Evolutionary conservation across 441 rosid genomes (phyloP), one percentile per base, ranked within the genome.

Genomic region (Mallotus repandus): DNA sequence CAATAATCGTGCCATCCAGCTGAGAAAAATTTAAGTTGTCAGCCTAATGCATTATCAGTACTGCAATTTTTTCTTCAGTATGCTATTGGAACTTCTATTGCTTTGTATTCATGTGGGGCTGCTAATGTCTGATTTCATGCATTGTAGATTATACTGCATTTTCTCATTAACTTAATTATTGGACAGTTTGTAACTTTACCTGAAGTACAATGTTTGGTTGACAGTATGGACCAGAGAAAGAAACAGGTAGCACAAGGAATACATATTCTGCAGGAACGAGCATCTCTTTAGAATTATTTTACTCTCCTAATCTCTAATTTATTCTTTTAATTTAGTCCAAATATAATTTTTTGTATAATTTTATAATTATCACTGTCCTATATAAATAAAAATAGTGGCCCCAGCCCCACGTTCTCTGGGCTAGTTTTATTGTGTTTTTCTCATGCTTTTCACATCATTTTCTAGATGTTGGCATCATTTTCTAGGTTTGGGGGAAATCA

Each of bases 1-100:
- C 98, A 71, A 91, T 77, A 48, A 96, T 87, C 8, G 84, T 93
- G 29, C 99, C 99, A 73, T 96, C 97, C 81, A 96, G 86, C 99
- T 96, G 81, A 80, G 54, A 52, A 71, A 45, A 38, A 21, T 18
- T 25, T 48, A 57, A 46, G n/a, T 50, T 41, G 41, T 76, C 72
- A 77, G 68, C 50, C 7, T 22, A 22, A 22, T 10, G 8, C 14
- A 58, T 53, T 35, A 12, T 18, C 18, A 59, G 41, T 25, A 22
- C 18, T 29, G 32, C 32, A 29, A 2, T 29, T 29, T 29, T 29
- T 32, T 29, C 66, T 48, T 63, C 57, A 53, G 49, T 63, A 1
- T 68, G 53, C 32, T 29, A 29, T 29, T 29, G 32, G 63, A 56
- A 69, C 45, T 49, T 58, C 18, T 43, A 16, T 43, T 63, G 65